phyloP scores from a whole-genome alignment of 2,329 filamentous ascomycete genomes.

The Alternaria incomplexa region DNA sequence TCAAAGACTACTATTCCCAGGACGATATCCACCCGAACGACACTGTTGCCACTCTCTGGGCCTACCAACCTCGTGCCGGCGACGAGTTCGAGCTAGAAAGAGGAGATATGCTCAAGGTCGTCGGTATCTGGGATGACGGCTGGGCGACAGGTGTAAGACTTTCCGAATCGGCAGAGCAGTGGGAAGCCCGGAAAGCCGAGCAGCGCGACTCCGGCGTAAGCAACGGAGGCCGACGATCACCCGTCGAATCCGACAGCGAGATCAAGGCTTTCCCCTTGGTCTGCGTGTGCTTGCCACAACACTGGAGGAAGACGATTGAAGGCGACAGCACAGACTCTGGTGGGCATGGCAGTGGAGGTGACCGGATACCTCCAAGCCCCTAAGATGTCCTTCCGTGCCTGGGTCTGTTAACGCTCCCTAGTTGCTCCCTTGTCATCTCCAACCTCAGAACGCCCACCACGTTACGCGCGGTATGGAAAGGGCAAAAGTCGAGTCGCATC shows the following conservation, averaged over 20 bases:
- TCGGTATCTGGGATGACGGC: conserved; percentile 98
- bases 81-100: conserved; percentile 94
- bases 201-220: conserved; percentile 95
- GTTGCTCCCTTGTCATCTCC: conserved; percentile 29
- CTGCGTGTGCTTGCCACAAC: conserved; percentile 91
- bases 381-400: conserved; percentile 18
- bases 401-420: conserved; percentile 36
- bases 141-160: conserved; percentile 94
- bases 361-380: conserved; percentile 39
- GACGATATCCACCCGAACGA: conserved; percentile 94
- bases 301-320: conserved; percentile 97
- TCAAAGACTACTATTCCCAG: conserved; percentile 98
- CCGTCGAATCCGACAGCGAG: conserved; percentile 65
- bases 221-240: conserved; percentile 65
- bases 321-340: conserved; percentile 64
- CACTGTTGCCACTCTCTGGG: conserved; percentile 90
- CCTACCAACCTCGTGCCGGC: conserved; percentile 89
- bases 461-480: conserved; percentile 2
- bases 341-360: conserved; percentile 43
- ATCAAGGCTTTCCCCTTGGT: conserved; percentile 98
- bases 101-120: conserved; percentile 96
- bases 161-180: conserved; percentile 84
- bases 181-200: conserved; percentile 75
- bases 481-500: conserved; percentile 10
- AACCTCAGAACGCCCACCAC: conserved; percentile 15